phyloP scores from a whole-genome alignment of 2,329 filamentous ascomycete species.

The Ascochyta fabae region DNA sequence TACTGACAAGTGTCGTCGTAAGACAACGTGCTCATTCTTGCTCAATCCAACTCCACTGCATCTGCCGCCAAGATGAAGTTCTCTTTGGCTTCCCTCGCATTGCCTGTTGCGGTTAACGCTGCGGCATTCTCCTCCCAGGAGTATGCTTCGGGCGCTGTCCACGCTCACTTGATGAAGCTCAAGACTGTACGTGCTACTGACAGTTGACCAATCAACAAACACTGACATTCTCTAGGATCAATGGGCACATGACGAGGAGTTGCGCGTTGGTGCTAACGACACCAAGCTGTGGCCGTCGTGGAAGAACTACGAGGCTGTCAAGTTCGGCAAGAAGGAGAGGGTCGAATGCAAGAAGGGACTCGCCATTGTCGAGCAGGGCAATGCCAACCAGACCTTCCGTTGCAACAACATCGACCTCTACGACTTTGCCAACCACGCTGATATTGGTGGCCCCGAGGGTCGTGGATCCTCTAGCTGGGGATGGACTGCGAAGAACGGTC shows the following conservation, averaged over 20 bases:
- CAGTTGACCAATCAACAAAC: not conserved
- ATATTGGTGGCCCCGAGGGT: conserved; percentile 56
- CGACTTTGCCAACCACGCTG: conserved; percentile 62
- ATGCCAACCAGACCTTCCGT: conserved; percentile 34
- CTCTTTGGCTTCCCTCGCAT: conserved; percentile 27
- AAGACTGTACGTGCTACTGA: conserved; percentile 23
- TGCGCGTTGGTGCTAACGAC: conserved; percentile 9
- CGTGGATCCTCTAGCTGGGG: conserved; percentile 58
- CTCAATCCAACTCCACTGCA: conserved; percentile 27
- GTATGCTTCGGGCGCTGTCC: conserved; percentile 32
- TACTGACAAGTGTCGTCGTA: conserved; percentile 10
- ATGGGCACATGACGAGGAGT: conserved; percentile 30
- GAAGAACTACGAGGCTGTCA: conserved; percentile 22
- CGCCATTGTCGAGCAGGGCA: conserved; percentile 30
- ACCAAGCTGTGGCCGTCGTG: conserved; percentile 28
- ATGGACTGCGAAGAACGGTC: conserved; percentile 58
- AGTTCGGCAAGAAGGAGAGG: conserved; percentile 27
- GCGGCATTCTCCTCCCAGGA: conserved; percentile 31
- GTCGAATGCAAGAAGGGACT: conserved; percentile 33
- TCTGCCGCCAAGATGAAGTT: conserved; percentile 34
- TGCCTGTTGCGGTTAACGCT: conserved; percentile 32
- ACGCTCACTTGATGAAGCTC: conserved; percentile 36
- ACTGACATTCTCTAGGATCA: conserved; percentile 20
- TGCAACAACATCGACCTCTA: conserved; percentile 58
- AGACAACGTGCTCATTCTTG: conserved; percentile 31